These are phyloP conservation scores for Aspergillus terreus DNA, from an alignment of 2,329 filamentous ascomycete species.

Conservation along the genomic window DNA sequence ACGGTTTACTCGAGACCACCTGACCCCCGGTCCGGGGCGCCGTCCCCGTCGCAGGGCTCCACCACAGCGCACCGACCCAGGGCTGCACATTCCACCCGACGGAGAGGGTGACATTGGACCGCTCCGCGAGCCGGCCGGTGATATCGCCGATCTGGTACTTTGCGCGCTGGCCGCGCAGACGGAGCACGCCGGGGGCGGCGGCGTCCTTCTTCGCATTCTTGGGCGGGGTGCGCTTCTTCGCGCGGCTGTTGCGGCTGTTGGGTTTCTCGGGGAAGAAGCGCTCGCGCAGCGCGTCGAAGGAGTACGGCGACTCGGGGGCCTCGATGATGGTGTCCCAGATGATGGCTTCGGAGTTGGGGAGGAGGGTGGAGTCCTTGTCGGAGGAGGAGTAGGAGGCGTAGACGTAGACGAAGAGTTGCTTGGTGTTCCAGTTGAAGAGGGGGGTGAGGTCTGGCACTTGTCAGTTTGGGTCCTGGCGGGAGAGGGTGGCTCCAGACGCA, in stretches of 20 bases:
- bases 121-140: constrained; percentile 69
- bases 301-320: constrained; percentile 48
- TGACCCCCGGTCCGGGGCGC: constrained; percentile 49
- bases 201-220: constrained; percentile 19
- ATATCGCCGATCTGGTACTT: constrained; percentile 98
- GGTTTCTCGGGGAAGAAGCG: constrained; percentile 29
- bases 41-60: constrained; percentile 59
- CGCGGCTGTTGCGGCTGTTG: neutral
- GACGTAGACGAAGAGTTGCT: constrained; percentile 95
- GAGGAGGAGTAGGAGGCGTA: constrained; percentile 65
- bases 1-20: constrained; percentile 49
- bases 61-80: constrained; percentile 85
- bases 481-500: constrained; percentile 25
- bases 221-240: constrained; percentile 20
- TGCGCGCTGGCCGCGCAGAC: constrained; percentile 77
- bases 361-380: constrained; percentile 15
- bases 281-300: constrained; percentile 35
- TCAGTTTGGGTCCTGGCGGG: neutral
- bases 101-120: constrained; percentile 70
- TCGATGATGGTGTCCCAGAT: constrained; percentile 97
- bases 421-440: constrained; percentile 99
- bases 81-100: constrained; percentile 97
- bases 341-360: constrained; percentile 59
- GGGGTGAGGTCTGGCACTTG: constrained; percentile 68
- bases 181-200: constrained; percentile 58